Evolutionary conservation across 768 basidiomycete genomes (phyloP), one percentile per base, ranked within the genome.

Genomic region (Naganishia randhawae): DNA sequence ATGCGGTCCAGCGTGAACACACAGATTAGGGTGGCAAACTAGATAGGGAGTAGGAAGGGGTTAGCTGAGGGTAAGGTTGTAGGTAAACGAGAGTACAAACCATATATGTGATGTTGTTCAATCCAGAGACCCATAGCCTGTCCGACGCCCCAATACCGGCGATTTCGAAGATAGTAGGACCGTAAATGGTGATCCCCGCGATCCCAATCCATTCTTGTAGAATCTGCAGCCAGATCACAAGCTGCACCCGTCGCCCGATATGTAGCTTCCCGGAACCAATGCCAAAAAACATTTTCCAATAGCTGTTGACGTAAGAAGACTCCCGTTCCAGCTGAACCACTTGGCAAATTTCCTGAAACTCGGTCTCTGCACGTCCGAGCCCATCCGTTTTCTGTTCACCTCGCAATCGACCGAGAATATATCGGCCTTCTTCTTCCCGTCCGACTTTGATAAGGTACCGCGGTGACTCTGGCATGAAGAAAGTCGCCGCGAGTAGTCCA

Each of bases 401-500:
- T 22, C 68, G 50, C 14, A 73, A 31, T 8, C 35, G 16, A 22
- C 57, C 70, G 17, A 73, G 63, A 35, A 73, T 63, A 10, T 71
- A 51, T 5, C 67, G 63, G 10, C 65, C 69, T 48, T 72, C 69
- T 17, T 70, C 69, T 13, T 64, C 25, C 19, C 69, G 45, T 16
- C 73, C 74, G 25, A 66, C 48, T n/a, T 71, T 69, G 16, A 72
- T 69, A 41, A 76, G 71, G 74, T 74, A 76, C 50, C 75, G 73
- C 14, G 75, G 75, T 11, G 71, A 73, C 55, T 76, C 74, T n/a
- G 73, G 73, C 51, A 72, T 66, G 57, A 73, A 69, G n/a, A 41
- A 68, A 22, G 68, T 54, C 19, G 45, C 25, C 41, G 48, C 32
- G 55, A 69, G 32, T 29, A 76, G 66, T 14, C 68, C 63, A 53